phyloP scores from a whole-genome alignment of 495 filamentous ascomycete species.

The Neurospora africana region DNA sequence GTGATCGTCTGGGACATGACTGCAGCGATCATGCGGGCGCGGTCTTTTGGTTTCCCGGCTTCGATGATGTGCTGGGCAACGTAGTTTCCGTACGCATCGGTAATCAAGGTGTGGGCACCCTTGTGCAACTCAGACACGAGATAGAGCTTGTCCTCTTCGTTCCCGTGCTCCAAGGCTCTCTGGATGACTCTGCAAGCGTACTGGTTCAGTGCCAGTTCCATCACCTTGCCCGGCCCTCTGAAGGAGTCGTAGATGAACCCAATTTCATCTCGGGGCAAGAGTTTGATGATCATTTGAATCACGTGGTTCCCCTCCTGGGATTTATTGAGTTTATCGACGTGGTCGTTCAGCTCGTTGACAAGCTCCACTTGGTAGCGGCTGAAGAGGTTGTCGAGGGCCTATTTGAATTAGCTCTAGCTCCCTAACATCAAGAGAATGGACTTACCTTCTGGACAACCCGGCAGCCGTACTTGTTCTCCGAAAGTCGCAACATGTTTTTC shows the following conservation, averaged over 20 bases:
- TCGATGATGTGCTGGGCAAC: constrained; percentile 91
- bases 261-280: constrained; percentile 70
- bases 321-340: constrained; percentile 71
- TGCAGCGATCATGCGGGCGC: constrained; percentile 57
- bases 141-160: constrained; percentile 53
- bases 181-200: constrained; percentile 95
- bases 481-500: constrained; percentile 66
- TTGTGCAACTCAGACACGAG: constrained; percentile 73
- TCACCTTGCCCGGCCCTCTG: constrained; percentile 54
- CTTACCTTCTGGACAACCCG: constrained; percentile 87
- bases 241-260: constrained; percentile 85
- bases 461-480: constrained; percentile 88
- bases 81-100: constrained; percentile 93
- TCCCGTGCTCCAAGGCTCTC: constrained; percentile 79
- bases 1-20: constrained; percentile 62
- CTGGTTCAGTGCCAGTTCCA: constrained; percentile 62
- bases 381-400: constrained; percentile 88
- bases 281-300: constrained; percentile 87
- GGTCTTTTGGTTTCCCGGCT: constrained; percentile 68
- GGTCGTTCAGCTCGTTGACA: constrained; percentile 70
- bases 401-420: constrained; percentile 5
- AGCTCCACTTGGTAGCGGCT: constrained; percentile 80
- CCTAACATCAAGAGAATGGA: not conserved
- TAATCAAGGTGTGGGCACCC: constrained; percentile 60
- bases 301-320: constrained; percentile 97